phyloP scores from a whole-genome alignment of 768 basidiomycete species.

The Trametes cingulata region DNA sequence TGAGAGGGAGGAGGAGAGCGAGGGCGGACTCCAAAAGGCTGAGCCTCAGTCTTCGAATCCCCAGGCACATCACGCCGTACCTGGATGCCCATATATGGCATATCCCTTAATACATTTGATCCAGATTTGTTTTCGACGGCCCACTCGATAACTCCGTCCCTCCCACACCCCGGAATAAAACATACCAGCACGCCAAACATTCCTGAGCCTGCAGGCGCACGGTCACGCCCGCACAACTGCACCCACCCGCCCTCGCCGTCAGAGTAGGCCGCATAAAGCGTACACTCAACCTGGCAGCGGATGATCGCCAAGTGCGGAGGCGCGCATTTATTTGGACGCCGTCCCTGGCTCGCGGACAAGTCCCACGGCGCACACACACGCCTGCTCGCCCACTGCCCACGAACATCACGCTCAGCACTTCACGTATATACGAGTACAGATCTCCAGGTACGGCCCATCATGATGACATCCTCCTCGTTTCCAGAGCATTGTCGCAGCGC shows the following conservation, averaged over 20 bases:
- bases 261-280: no score
- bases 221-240: neutral
- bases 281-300: conserved; percentile 7
- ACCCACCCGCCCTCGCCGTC: neutral
- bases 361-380: neutral
- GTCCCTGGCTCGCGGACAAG: conserved; percentile 4
- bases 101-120: conserved; percentile 11
- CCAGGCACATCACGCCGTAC: conserved; percentile 23
- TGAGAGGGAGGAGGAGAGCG: conserved; percentile 17
- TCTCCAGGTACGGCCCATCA: neutral
- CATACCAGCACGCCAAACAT: conserved; percentile 1
- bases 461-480: conserved; percentile 7
- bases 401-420: neutral
- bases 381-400: neutral
- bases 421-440: neutral
- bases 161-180: neutral
- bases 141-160: neutral
- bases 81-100: conserved; percentile 15
- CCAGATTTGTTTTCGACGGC: conserved; percentile 1
- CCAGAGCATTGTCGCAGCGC: neutral
- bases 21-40: conserved; percentile 17
- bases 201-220: neutral
- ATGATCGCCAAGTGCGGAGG: conserved; percentile 1
- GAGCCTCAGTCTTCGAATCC: conserved; percentile 2
- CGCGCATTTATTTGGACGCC: neutral